These are phyloP conservation scores for Rosa chinensis DNA, from an alignment of 306 rosid species.

Conservation along the genomic window DNA sequence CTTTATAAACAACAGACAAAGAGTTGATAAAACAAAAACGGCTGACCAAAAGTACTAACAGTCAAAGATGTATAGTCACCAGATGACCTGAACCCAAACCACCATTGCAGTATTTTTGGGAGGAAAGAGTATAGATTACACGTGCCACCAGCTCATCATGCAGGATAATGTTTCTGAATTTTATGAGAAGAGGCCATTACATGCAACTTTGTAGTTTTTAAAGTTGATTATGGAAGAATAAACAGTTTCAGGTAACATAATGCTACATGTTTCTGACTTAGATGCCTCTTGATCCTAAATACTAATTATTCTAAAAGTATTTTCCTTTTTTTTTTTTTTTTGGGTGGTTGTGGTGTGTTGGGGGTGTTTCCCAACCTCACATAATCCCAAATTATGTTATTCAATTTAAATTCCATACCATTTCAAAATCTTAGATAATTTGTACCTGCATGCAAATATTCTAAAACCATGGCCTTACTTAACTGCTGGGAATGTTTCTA, in stretches of 20 bases:
- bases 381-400: not conserved
- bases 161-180: not conserved
- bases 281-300: not conserved
- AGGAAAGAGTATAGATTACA: not conserved
- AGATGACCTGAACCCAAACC: not conserved
- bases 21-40: not conserved
- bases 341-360: no score
- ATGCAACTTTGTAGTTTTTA: not conserved
- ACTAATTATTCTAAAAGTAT: not conserved
- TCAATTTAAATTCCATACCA: not conserved
- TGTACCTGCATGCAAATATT: not conserved
- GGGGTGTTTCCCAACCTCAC: not conserved
- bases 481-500: not conserved
- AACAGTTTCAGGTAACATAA: not conserved
- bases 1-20: not conserved
- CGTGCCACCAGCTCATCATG: not conserved
- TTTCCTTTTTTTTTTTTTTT: no score
- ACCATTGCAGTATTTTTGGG: not conserved
- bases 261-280: not conserved
- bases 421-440: not conserved
- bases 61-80: not conserved
- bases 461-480: not conserved
- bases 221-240: not conserved
- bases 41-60: not conserved
- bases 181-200: not conserved